Evolutionary conservation across 2,329 filamentous ascomycete genomes (phyloP).

Genomic region (Penicillium digitatum): DNA sequence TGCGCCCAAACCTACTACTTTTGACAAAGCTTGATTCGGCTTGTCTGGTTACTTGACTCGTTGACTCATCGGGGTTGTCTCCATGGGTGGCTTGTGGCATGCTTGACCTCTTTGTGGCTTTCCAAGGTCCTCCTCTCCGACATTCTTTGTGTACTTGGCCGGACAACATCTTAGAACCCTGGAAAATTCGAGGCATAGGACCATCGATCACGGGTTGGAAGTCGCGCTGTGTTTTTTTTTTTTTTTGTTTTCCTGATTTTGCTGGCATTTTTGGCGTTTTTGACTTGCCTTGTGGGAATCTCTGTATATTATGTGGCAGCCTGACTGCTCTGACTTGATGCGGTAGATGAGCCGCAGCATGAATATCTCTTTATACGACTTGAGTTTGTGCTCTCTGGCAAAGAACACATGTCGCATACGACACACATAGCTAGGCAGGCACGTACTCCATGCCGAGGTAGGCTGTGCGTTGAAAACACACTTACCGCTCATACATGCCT

Average conservation of each 20-base stretch:
- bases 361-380: not conserved
- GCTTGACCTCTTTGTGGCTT: not conserved
- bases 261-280: slow-evolving; percentile 26
- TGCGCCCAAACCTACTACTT: slow-evolving; percentile 28
- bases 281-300: slow-evolving; percentile 12
- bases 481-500: not conserved
- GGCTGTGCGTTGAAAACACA: not conserved
- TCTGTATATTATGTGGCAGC: slow-evolving; percentile 14
- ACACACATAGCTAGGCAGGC: not conserved
- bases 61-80: no score
- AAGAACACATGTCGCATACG: not conserved
- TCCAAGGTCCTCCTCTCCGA: not conserved
- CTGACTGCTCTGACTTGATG: slow-evolving; percentile 4
- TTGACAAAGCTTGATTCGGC: slow-evolving; percentile 17
- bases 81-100: not conserved
- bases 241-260: slow-evolving; percentile 6
- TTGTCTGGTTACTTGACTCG: not conserved
- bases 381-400: not conserved
- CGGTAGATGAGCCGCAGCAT: slow-evolving; percentile 3
- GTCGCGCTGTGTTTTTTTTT: slow-evolving; percentile 1
- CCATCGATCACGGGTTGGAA: not conserved
- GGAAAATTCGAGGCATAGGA: not conserved
- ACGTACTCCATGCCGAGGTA: not conserved
- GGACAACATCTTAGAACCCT: not conserved
- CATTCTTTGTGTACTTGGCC: slow-evolving; percentile 3